Evolutionary conservation across 768 basidiomycete genomes (phyloP), one percentile per base, ranked within the genome.

Genomic region (Fomitopsis pulvina): DNA sequence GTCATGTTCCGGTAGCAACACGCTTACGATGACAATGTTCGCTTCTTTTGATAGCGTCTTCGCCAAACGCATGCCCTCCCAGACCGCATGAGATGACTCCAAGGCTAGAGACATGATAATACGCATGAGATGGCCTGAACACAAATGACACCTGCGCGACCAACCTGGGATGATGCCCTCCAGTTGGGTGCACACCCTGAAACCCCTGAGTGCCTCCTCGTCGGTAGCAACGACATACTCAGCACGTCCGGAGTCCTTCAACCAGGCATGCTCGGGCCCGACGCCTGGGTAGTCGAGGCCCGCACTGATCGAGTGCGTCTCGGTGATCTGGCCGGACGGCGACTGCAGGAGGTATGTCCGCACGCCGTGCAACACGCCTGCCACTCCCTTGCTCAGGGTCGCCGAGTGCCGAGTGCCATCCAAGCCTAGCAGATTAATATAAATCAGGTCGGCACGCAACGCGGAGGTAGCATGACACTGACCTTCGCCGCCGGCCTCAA

Each of bases 401-500:
- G 96, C 96, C 51, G 92, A 96, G 66, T 98, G 95, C 16, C 75
- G 75, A 52, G 84, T 80, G 10, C 92, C 91, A 56, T 94, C 80
- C 52, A 85, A 73, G 51, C 93, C 91, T 88, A 57, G 12, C 34
- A 21, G 27, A 25, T 38, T 47, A 29, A 47, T 41, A 26, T 24
- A 18, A 10, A 30, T 30, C 24, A 53, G 37, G 28, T 38, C 28
- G 32, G 40, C 30, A 24, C 34, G 53, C n/a, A 9, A 32, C 9
- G 51, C 16, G 10, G 24, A 37, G 2, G 38, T 25, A 41, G 30
- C 12, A 2, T 24, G 25, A 24, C 12, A 18, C 68, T 53, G 47
- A 85, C 94, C 96, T 75, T 98, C 92, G 46, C 96, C 96, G 51
- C 93, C 96, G 37, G 96, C 96, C 64, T 99, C 96, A 9, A 99